Evolutionary conservation across 2,329 filamentous ascomycete species (phyloP).

Genomic region (Magnaporthiopsis incrustans): DNA sequence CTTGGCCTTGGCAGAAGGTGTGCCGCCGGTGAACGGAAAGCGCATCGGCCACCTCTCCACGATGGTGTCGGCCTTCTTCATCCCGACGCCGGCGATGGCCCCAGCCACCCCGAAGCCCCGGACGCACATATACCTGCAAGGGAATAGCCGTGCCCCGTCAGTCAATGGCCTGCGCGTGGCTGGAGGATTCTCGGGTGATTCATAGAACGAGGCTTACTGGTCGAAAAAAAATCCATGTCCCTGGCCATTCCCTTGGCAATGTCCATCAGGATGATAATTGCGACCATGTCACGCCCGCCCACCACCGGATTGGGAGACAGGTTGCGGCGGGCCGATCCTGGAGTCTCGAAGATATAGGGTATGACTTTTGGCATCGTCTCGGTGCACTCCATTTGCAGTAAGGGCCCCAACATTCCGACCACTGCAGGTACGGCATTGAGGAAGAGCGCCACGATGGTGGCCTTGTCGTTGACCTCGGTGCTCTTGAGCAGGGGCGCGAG

Average conservation of each 20-base stretch:
- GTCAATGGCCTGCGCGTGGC: too few species aligned
- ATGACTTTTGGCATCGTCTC: too few species aligned
- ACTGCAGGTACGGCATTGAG: not conserved
- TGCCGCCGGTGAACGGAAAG: not conserved
- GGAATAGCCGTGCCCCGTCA: not conserved
- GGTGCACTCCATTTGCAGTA: too few species aligned
- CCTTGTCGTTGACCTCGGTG: not conserved
- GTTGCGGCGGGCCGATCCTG: too few species aligned
- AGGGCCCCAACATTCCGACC: too few species aligned
- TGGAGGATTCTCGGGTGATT: too few species aligned
- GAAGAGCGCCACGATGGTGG: not conserved
- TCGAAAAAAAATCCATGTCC: not conserved
- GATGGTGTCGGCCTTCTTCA: not conserved
- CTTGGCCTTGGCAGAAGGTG: not conserved
- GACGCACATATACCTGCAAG: not conserved
- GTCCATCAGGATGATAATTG: too few species aligned
- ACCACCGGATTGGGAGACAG: too few species aligned
- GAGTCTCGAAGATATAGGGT: too few species aligned
- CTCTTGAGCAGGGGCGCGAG: not conserved
- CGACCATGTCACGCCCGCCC: too few species aligned
- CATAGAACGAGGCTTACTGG: too few species aligned
- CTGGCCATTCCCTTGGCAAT: not conserved
- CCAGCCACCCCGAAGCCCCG: not conserved
- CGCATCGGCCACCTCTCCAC: constrained; percentile 3
- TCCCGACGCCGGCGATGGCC: not conserved